phyloP scores from a whole-genome alignment of 495 filamentous ascomycete genomes.

The Pyrenopolyporus hunteri region DNA sequence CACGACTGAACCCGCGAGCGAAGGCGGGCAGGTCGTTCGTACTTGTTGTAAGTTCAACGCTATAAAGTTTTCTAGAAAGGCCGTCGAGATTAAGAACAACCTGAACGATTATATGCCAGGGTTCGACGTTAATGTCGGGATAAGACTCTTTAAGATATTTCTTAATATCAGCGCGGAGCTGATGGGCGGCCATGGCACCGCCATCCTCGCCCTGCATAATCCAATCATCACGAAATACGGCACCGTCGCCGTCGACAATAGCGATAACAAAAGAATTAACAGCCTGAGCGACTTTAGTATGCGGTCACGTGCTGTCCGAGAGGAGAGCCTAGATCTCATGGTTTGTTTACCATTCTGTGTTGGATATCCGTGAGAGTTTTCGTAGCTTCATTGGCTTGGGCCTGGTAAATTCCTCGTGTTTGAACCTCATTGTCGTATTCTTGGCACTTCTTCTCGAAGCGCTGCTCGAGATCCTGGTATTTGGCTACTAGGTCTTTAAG shows the following conservation, averaged over 20 bases:
- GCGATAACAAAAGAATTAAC: slow-evolving; percentile 64
- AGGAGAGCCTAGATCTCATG: not conserved
- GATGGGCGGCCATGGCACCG: slow-evolving; percentile 61
- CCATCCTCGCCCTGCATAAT: slow-evolving; percentile 60
- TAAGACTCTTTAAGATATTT: slow-evolving; percentile 53
- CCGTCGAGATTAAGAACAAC: slow-evolving; percentile 64
- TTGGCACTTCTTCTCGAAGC: slow-evolving; percentile 27
- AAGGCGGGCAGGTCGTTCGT: slow-evolving; percentile 60
- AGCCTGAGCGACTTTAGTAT: slow-evolving; percentile 17
- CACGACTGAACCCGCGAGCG: slow-evolving; percentile 63
- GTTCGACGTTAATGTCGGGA: slow-evolving; percentile 41
- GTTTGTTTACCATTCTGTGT: slow-evolving; percentile 24
- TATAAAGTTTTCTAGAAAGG: slow-evolving; percentile 57
- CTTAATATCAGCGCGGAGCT: slow-evolving; percentile 58
- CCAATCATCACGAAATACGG: slow-evolving; percentile 64
- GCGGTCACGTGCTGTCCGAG: not conserved
- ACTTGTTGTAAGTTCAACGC: slow-evolving; percentile 54
- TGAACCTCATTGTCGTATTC: slow-evolving; percentile 21
- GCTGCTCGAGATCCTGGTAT: slow-evolving; percentile 17
- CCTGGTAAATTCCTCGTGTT: slow-evolving; percentile 21
- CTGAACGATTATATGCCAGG: slow-evolving; percentile 65
- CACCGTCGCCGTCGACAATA: slow-evolving; percentile 67
- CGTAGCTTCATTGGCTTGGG: slow-evolving; percentile 21
- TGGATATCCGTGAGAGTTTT: slow-evolving; percentile 17
- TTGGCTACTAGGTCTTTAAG: slow-evolving; percentile 26